Evolutionary conservation across 2,329 filamentous ascomycete genomes (phyloP).

Genomic region (Cladophialophora psammophila): DNA sequence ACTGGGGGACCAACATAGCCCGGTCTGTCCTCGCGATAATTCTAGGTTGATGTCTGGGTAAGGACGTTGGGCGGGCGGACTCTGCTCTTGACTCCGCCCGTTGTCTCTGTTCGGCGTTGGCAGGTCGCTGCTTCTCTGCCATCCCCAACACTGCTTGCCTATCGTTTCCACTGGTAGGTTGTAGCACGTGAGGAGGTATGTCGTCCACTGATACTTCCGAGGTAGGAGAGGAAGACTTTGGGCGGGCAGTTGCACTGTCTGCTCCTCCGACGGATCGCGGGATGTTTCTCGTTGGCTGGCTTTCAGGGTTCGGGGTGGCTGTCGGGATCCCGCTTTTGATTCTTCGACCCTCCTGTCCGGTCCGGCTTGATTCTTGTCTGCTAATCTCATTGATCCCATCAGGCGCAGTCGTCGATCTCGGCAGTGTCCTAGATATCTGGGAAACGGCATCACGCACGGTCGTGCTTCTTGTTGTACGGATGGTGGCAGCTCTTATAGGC

Average conservation of each 20-base stretch:
- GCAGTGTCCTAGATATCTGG: conserved; percentile 30
- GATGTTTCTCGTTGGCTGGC: conserved; percentile 6
- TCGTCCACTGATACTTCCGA: conserved; percentile 49
- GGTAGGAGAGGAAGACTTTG: conserved; percentile 24
- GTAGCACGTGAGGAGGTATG: conserved; percentile 46
- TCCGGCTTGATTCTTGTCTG: conserved; percentile 18
- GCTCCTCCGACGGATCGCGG: conserved; percentile 5
- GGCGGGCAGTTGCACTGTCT: conserved; percentile 20
- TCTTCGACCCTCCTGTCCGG: conserved; percentile 14
- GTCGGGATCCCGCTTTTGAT: conserved; percentile 7
- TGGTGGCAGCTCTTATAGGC: conserved; percentile 40
- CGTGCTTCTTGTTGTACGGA: conserved; percentile 35
- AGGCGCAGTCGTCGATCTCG: conserved; percentile 35
- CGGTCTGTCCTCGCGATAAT: conserved; percentile 28
- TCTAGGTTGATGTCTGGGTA: conserved; percentile 25
- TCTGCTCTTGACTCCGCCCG: conserved; percentile 12
- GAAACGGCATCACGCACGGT: conserved; percentile 21
- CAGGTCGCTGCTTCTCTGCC: conserved; percentile 8
- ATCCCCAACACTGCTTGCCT: conserved; percentile 5
- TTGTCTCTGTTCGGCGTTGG: conserved; percentile 1
- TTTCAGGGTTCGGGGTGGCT: neutral
- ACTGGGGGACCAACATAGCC: conserved; percentile 19
- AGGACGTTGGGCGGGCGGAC: neutral
- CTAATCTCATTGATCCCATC: conserved; percentile 26
- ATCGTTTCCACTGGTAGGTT: conserved; percentile 30